A percentile compares a stretch with the other conserved stretches of the same genome.
These are phyloP conservation scores for Rhinocladiella similis DNA, from an alignment of 2,329 filamentous ascomycete genomes.

Conservation along the genomic window DNA sequence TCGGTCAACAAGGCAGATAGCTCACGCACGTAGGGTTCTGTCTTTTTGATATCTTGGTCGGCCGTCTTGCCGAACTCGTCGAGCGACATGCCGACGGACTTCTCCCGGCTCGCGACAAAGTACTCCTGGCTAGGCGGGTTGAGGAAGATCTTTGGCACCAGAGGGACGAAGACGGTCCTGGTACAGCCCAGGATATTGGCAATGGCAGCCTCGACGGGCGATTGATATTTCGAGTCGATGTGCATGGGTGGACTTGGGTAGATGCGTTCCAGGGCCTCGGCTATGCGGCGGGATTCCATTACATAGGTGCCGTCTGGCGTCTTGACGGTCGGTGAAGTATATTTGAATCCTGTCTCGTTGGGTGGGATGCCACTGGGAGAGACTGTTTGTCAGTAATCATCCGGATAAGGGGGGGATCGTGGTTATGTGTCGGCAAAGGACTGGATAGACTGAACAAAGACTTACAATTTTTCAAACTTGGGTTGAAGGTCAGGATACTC, in stretches of 20 bases:
- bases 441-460: constrained; percentile 2
- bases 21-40: constrained; percentile 37
- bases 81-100: constrained; percentile 54
- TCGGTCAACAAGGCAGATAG: constrained; percentile 52
- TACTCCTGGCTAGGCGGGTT: constrained; percentile 53
- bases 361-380: constrained; percentile 45
- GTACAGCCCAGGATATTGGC: constrained; percentile 36
- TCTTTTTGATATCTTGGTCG: constrained; percentile 50
- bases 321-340: constrained; percentile 58
- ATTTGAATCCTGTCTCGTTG: constrained; percentile 45
- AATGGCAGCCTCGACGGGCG: constrained; percentile 47
- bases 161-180: constrained; percentile 46
- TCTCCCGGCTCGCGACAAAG: constrained; percentile 56
- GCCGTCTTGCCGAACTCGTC: constrained; percentile 45
- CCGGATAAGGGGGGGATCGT: too few species aligned
- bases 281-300: constrained; percentile 66
- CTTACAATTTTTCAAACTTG: constrained; percentile 51
- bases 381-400: constrained; percentile 4
- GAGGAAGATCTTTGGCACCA: constrained; percentile 54
- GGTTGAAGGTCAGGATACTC: constrained; percentile 67
- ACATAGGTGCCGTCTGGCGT: constrained; percentile 59
- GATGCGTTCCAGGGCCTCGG: constrained; percentile 56
- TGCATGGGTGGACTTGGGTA: constrained; percentile 61
- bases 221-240: constrained; percentile 55
- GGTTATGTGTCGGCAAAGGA: not conserved